These are phyloP conservation scores for Septoria linicola DNA, from an alignment of 2,329 filamentous ascomycete genomes.

Conservation along the genomic window DNA sequence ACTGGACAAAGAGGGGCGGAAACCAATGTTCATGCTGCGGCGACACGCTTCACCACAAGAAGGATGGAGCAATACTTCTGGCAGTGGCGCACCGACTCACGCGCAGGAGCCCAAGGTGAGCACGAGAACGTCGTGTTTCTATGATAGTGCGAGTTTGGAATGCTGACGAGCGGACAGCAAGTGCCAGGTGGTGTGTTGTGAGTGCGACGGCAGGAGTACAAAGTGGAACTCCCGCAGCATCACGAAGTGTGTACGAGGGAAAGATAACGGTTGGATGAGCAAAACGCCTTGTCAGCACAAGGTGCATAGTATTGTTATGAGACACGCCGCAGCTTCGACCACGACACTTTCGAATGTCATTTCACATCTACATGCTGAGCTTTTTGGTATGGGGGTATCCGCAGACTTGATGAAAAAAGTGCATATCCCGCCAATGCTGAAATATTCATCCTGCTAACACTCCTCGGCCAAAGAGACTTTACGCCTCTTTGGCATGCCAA, in stretches of 20 bases:
- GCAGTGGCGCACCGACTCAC: constrained; percentile 15
- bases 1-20: constrained; percentile 92
- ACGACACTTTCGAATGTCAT: too few species aligned
- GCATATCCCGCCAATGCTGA: too few species aligned
- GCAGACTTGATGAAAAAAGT: too few species aligned
- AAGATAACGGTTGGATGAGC: neutral
- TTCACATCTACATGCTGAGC: too few species aligned
- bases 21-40: constrained; percentile 98
- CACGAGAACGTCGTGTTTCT: neutral
- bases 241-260: neutral
- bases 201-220: neutral
- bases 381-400: too few species aligned
- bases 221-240: neutral
- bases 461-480: neutral
- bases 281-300: constrained; percentile 2
- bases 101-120: constrained; percentile 22
- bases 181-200: constrained; percentile 25
- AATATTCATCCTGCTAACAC: neutral
- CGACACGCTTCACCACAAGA: constrained; percentile 55
- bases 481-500: too few species aligned
- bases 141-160: neutral
- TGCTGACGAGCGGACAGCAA: constrained; percentile 15
- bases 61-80: constrained; percentile 34
- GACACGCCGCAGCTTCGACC: neutral
- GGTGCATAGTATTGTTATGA: constrained; percentile 11